Evolutionary conservation across 2,329 filamentous ascomycete species (phyloP).

Genomic region (Venturia carpophila): DNA sequence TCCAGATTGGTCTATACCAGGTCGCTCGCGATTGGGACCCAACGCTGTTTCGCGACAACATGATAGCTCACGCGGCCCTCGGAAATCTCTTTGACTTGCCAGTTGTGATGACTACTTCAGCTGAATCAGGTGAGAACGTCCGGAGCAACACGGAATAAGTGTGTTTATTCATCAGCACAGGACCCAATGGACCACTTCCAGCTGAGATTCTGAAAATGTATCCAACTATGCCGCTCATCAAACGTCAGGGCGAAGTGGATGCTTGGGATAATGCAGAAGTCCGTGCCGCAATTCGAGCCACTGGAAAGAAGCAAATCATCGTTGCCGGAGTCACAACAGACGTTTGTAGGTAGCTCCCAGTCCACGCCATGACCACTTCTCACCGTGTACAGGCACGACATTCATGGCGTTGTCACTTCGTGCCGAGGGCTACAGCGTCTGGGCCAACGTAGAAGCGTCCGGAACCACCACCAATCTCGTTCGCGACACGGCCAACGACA

Average conservation of each 20-base stretch:
- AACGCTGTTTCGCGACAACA: conserved; percentile 57
- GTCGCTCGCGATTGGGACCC: conserved; percentile 59
- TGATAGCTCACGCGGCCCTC: conserved; percentile 59
- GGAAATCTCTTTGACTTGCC: conserved; percentile 61
- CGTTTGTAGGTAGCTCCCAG: conserved; percentile 46
- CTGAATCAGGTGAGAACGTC: conserved; percentile 41
- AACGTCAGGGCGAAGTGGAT: conserved; percentile 64
- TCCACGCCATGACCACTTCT: background rate
- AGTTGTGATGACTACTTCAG: conserved; percentile 62
- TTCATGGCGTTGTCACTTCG: conserved; percentile 67
- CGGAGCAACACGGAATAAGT: background rate
- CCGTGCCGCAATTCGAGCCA: conserved; percentile 54
- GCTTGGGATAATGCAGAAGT: conserved; percentile 71
- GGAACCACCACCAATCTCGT: conserved; percentile 57
- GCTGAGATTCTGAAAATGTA: conserved; percentile 62
- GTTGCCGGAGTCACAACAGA: conserved; percentile 66
- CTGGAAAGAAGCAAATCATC: conserved; percentile 62
- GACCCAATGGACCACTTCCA: conserved; percentile 63
- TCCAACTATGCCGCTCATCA: conserved; percentile 57
- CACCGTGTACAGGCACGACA: conserved; percentile 44
- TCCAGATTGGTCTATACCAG: conserved; percentile 52
- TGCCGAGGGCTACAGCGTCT: conserved; percentile 64
- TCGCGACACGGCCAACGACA: conserved; percentile 56
- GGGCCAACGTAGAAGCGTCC: conserved; percentile 62
- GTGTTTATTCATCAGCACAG: conserved; percentile 26